Evolutionary conservation across 768 basidiomycete species (phyloP).

Genomic region (Trametes cinnabarina): DNA sequence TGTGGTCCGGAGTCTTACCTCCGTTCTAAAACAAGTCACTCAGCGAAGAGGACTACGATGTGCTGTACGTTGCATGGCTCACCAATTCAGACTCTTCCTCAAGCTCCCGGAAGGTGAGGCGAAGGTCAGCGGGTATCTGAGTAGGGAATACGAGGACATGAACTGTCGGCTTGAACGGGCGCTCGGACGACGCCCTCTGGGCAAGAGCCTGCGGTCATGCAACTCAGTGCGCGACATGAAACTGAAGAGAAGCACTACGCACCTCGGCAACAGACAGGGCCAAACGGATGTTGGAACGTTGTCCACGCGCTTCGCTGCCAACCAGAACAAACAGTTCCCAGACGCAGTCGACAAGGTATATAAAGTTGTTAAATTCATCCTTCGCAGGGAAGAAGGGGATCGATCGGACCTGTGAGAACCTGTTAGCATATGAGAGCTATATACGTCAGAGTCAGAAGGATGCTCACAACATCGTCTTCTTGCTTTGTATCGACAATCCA

Average conservation of each 20-base stretch:
- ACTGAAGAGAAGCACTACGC: slow-evolving; percentile 10
- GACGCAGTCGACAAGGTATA: slow-evolving; percentile 70
- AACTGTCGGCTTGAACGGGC: slow-evolving; percentile 71
- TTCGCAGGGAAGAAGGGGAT: slow-evolving; percentile 46
- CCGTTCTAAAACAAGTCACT: slow-evolving; percentile 35
- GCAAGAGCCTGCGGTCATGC: slow-evolving; percentile 49
- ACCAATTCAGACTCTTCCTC: slow-evolving; percentile 68
- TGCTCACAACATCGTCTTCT: slow-evolving; percentile 41
- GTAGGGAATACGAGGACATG: slow-evolving; percentile 76
- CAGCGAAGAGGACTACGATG: not conserved
- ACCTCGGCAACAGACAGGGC: slow-evolving; percentile 62
- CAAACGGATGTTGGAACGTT: slow-evolving; percentile 57
- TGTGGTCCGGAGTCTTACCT: slow-evolving; percentile 62
- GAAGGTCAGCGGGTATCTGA: slow-evolving; percentile 68
- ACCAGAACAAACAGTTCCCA: slow-evolving; percentile 82
- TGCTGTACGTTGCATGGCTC: slow-evolving; percentile 21
- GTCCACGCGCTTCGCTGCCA: slow-evolving; percentile 60
- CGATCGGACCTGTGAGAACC: slow-evolving; percentile 41
- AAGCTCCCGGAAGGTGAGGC: slow-evolving; percentile 63
- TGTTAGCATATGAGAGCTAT: not conserved
- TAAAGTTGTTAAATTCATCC: slow-evolving; percentile 38
- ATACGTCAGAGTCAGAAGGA: not conserved
- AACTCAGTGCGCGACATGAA: not conserved
- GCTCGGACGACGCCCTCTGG: slow-evolving; percentile 43
- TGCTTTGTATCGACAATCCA: slow-evolving; percentile 55